These are phyloP conservation scores for Fomitopsis betulina DNA, from an alignment of 1,284 basidiomycete genomes.

Conservation along the genomic window DNA sequence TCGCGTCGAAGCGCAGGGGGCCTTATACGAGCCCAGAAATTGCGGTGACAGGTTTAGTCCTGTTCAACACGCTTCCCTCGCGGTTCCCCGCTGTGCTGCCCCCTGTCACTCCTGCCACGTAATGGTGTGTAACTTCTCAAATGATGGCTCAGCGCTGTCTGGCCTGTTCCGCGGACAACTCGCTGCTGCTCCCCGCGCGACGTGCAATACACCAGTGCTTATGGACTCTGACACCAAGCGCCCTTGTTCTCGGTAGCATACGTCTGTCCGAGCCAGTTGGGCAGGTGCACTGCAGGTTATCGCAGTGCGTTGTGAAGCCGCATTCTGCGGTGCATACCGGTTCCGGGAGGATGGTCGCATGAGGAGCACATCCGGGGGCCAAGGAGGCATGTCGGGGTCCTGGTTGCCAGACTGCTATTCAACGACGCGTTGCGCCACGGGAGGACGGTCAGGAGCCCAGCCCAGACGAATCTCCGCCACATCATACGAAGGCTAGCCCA, in stretches of 20 bases:
- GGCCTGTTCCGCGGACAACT: background rate
- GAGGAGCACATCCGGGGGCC: slow-evolving; percentile 5
- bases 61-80: slow-evolving; percentile 25
- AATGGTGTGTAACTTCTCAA: background rate
- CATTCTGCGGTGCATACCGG: no score
- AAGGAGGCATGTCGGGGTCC: slow-evolving; percentile 12
- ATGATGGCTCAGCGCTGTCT: background rate
- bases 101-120: slow-evolving; percentile 17
- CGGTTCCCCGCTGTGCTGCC: slow-evolving; percentile 21
- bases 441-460: slow-evolving; percentile 8
- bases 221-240: background rate
- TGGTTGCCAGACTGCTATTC: slow-evolving; percentile 4
- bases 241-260: background rate
- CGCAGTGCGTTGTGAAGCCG: background rate
- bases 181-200: background rate
- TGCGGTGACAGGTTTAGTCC: slow-evolving; percentile 24
- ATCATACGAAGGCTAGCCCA: slow-evolving; percentile 9
- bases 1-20: slow-evolving; percentile 21
- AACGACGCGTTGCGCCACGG: slow-evolving; percentile 9
- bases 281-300: background rate
- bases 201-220: background rate
- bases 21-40: slow-evolving; percentile 28
- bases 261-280: background rate
- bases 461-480: slow-evolving; percentile 9
- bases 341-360: background rate